Percentiles rank a stretch among this genome's conserved stretches.
Evolutionary conservation across 371 early-diverging fungal genomes (phyloP).

Genomic region (Mucor piriformis): DNA sequence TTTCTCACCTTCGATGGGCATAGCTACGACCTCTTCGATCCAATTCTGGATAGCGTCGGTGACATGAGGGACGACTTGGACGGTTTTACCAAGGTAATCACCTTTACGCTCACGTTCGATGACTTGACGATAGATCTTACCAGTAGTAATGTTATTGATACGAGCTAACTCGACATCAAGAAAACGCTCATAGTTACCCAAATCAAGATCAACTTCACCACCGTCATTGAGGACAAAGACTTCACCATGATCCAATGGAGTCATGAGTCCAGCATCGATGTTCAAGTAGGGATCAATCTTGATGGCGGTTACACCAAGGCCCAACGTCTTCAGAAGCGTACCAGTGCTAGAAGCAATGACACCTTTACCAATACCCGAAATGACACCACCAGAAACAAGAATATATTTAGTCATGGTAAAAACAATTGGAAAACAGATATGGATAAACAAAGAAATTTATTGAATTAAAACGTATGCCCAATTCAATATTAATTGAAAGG

Average conservation of each 20-base stretch:
- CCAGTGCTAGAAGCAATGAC: conserved; percentile 98
- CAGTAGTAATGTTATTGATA: conserved; percentile 99
- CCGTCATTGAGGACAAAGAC: conserved; percentile 99
- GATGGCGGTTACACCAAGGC: conserved; percentile 95
- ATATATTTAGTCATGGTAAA: conserved; percentile 85
- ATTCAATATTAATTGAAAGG: conserved; percentile 31
- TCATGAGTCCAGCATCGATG: conserved; percentile 98
- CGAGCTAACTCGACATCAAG: conserved; percentile 90
- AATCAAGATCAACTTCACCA: conserved; percentile 98
- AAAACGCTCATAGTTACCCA: conserved; percentile 99
- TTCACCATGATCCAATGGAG: conserved; percentile 98
- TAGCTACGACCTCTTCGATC: conserved; percentile 91
- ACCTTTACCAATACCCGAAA: conserved; percentile 99
- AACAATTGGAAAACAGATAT: background rate
- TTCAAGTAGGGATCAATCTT: conserved; percentile 99
- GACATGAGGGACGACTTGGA: conserved; percentile 98
- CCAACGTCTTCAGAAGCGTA: conserved; percentile 91
- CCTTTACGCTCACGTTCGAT: conserved; percentile 93
- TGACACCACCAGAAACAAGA: conserved; percentile 97
- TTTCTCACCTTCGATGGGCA: conserved; percentile 85
- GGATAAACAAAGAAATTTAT: conserved; percentile 10
- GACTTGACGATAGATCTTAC: conserved; percentile 95
- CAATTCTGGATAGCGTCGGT: conserved; percentile 97
- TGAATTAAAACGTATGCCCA: conserved; percentile 25
- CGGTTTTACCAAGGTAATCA: conserved; percentile 98